Conservation (phyloP, 2,329 filamentous ascomycete species). For the Botrytis aclada region DNA sequence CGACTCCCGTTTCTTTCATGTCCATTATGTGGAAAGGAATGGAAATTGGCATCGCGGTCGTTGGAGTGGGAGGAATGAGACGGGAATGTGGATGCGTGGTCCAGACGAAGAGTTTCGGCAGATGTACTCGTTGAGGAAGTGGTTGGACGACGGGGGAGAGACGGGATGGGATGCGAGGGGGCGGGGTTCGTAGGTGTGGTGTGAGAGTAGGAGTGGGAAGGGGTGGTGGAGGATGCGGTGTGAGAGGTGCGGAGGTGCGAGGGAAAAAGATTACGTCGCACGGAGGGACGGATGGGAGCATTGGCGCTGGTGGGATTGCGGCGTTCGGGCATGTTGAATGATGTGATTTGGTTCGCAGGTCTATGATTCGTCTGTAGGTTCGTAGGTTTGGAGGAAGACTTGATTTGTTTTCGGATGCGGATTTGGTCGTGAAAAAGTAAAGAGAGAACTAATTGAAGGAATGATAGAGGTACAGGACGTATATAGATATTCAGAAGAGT, state of each 20-base stretch:
- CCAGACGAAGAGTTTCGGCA: slow-evolving; percentile 49
- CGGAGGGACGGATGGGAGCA: slow-evolving; percentile 1
- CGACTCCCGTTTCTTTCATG: neutral
- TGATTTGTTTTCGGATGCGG: neutral
- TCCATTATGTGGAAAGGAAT: neutral
- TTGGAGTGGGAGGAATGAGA: neutral
- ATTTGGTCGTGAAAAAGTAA: neutral
- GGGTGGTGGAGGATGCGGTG: slow-evolving; percentile 16
- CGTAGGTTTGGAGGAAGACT: neutral
- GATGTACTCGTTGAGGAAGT: slow-evolving; percentile 42
- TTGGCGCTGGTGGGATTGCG: slow-evolving; percentile 1
- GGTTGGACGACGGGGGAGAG: slow-evolving; percentile 56
- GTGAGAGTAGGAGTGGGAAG: neutral
- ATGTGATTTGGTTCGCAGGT: neutral
- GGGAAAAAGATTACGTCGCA: slow-evolving; percentile 21
- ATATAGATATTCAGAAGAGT: neutral
- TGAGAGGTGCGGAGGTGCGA: slow-evolving; percentile 3
- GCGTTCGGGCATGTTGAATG: slow-evolving; percentile 33
- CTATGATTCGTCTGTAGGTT: neutral
- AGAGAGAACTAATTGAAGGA: neutral
- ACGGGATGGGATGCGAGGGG: slow-evolving; percentile 52
- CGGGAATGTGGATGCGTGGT: slow-evolving; percentile 43
- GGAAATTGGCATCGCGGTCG: neutral
- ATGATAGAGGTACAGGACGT: neutral
- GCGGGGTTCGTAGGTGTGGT: slow-evolving; percentile 22